Evolutionary conservation across 495 filamentous ascomycete species (phyloP), one percentile per base, ranked within the genome.

Genomic region (Daldinia decipiens): DNA sequence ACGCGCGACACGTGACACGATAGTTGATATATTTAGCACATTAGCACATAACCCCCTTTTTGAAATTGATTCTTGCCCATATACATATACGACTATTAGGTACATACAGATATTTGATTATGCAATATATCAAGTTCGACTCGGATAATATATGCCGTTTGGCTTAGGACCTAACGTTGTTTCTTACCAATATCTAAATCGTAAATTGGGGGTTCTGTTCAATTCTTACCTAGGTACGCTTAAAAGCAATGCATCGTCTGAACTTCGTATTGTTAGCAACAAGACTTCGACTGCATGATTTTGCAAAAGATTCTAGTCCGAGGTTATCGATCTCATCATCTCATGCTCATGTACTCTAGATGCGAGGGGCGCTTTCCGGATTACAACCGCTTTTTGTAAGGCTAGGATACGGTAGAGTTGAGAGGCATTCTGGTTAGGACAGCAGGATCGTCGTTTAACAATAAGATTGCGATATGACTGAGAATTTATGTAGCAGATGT

Each of bases 1-100:
- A 59, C 69, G 55, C 69, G 69, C 5, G 2, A 15, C 69, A 72
- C 69, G 69, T 72, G 69, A 72, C 8, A 32, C 15, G 34, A 32
- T 26, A 36, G 15, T 19, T 27, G 13, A 55, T 12, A 21, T 32
- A 2, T 38, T 45, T 39, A 13, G 43, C 17, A 19, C 3, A 17
- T 45, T 39, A 13, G 43, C 17, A 19, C 3, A 17, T 2, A 19
- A 3, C 43, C 27, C 32, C 19, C 15, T 17, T 51, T 38, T 8
- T 65, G 29, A 13, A 58, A 51, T 51, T 58, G 3, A 39, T 43
- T 9, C 39, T 31, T 45, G 31, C 11, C 24, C 21, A 24, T 15
- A 32, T 59, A 57, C 40, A 24, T 59, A 57, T 57, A 24, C 32
- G 26, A 1, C 7, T 57, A 47, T 47, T 3, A 24, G 43, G 8